Evolutionary conservation across 2,329 filamentous ascomycete species (phyloP), one percentile per base, ranked within the genome.

Genomic region (Trichoderma endophyticum): DNA sequence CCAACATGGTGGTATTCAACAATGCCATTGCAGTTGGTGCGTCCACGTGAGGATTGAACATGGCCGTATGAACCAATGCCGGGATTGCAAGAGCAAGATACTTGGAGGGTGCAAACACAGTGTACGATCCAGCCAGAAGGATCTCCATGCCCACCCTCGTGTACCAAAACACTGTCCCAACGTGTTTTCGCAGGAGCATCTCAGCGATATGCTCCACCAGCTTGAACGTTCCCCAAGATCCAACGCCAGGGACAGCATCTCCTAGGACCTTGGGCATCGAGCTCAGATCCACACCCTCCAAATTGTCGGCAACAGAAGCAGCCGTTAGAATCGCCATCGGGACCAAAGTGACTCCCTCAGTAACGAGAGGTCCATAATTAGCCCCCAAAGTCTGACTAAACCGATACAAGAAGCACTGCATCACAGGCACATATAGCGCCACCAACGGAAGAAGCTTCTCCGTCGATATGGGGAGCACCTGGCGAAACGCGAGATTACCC

Each of bases 131-230:
- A 6, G 89, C 90, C 30, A 96, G 82, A 0, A 91, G 79, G 68
- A 94, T 80, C 78, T 97, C 91, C 71, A 97, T 81, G 1, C 91
- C 92, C 51, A 94, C 82, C 14, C 94, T 88, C 1, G 92, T 93
- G 75, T 93, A 87, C 65, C 92, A 77, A 73, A 92, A 81, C 3
- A 87, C 87, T 59, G 84, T 84, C 34, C 92, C 92, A 62, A 94
- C 86, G 51, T 87, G 82, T 39, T 79, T 79, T 32, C 86, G 78
- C 12, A 90, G 76, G 28, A 84, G 77, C 21, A 77, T 77, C 4
- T 78, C 78, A 2, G 84, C 83, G 5, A 82, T 70, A 12, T 76
- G 77, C 79, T 89, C 85, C 24, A 82, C 79, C n/a, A 82, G 76
- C 75, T 84, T 90, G 78, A 92, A 92, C 65, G 92, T 82, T 6